Conservation (phyloP, 257 asterid genomes). For the Solanum corneliomulleri region DNA sequence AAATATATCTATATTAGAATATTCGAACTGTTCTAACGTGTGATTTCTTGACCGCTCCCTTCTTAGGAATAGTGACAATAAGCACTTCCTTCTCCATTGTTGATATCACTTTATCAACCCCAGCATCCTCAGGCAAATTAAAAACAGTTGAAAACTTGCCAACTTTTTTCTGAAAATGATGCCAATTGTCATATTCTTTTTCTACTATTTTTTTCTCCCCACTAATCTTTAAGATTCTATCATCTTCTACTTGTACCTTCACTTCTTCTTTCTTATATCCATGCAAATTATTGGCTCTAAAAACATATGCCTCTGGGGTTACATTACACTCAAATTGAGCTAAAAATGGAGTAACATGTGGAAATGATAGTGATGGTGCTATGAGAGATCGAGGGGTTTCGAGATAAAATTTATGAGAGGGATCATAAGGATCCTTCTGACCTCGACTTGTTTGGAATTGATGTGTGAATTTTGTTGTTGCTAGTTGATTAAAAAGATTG, state of each 20-base stretch:
- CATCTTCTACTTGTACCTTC: not conserved
- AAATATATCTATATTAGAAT: not conserved
- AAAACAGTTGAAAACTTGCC: not conserved
- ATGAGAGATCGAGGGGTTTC: not conserved
- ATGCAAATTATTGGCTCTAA: not conserved
- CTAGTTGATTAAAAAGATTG: not conserved
- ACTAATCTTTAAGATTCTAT: not conserved
- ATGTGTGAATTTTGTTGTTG: not conserved
- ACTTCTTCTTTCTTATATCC: not conserved
- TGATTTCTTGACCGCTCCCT: not conserved
- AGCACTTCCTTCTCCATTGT: not conserved
- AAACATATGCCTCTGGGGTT: not conserved
- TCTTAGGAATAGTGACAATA: not conserved
- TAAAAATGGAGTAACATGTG: not conserved
- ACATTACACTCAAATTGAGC: constrained; percentile 7
- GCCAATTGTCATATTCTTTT: not conserved
- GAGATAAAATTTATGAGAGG: not conserved
- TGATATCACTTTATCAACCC: not conserved
- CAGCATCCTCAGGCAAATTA: not conserved
- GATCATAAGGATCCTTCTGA: not conserved
- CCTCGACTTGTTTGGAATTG: not conserved
- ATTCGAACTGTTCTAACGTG: not conserved
- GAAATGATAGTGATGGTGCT: not conserved
- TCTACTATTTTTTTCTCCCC: not conserved
- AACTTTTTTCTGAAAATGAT: not conserved